Evolutionary conservation across 2,329 filamentous ascomycete genomes (phyloP).

Genomic region (Pseudogymnoascus sp.): DNA sequence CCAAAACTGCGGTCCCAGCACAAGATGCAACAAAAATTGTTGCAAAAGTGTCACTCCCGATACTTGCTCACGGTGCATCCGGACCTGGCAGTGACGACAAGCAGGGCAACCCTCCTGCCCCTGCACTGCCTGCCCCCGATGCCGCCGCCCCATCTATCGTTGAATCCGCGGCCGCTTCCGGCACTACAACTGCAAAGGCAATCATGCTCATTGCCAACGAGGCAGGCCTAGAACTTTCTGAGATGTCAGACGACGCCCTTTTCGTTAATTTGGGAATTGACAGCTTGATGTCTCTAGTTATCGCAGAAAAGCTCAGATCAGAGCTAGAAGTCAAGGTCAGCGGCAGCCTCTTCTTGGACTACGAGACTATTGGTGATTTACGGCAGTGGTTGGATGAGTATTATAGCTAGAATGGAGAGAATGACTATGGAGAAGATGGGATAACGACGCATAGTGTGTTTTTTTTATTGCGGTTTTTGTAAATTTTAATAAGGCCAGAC

Average conservation of each 20-base stretch:
- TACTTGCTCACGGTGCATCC: background rate
- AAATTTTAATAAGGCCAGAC: background rate
- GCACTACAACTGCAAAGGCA: constrained; percentile 25
- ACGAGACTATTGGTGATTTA: constrained; percentile 32
- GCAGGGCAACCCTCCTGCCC: constrained; percentile 51
- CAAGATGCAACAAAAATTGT: background rate
- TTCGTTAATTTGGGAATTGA: constrained; percentile 34
- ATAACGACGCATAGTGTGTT: background rate
- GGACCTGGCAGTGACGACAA: constrained; percentile 39
- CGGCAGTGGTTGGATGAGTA: constrained; percentile 28
- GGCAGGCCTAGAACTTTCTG: constrained; percentile 23
- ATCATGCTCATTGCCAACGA: constrained; percentile 31
- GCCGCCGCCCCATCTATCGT: constrained; percentile 21
- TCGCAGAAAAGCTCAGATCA: constrained; percentile 30
- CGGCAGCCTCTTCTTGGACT: constrained; percentile 33
- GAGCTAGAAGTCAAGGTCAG: constrained; percentile 29
- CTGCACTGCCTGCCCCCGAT: background rate
- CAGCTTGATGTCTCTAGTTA: constrained; percentile 31
- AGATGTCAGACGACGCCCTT: constrained; percentile 25
- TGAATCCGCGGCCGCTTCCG: constrained; percentile 28
- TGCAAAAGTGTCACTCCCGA: background rate
- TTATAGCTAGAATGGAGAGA: constrained; percentile 18
- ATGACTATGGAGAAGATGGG: background rate
- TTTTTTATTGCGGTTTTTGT: background rate
- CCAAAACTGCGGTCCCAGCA: background rate